phyloP scores from a whole-genome alignment of 1,284 basidiomycete genomes.

The Erythrobasidium hasegawianum region DNA sequence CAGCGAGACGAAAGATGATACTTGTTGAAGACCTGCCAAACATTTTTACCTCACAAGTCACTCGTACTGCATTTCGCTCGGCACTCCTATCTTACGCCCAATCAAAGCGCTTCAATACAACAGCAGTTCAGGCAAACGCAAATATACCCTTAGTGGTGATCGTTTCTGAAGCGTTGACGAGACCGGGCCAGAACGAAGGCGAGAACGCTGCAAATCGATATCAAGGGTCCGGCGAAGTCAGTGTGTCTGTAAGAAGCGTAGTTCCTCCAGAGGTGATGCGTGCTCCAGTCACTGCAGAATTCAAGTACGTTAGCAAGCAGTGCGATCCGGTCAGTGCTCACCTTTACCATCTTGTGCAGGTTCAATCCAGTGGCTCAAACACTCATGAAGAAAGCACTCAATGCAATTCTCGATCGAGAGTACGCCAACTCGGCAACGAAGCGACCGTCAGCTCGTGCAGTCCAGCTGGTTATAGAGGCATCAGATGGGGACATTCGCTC shows the following conservation, averaged over 20 bases:
- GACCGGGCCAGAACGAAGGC: conserved; percentile 55
- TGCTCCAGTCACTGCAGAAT: conserved; percentile 19
- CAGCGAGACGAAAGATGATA: conserved; percentile 55
- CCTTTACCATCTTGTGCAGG: conserved; percentile 52
- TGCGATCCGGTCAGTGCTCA: too few species aligned
- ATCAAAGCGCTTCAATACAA: conserved; percentile 48
- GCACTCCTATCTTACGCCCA: conserved; percentile 59
- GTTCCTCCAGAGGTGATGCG: conserved; percentile 26
- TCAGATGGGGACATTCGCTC: conserved; percentile 86
- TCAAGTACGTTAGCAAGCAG: conserved; percentile 18
- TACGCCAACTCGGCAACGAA: conserved; percentile 50
- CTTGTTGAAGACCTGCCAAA: conserved; percentile 92
- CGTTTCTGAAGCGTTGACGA: conserved; percentile 65
- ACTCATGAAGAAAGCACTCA: conserved; percentile 72
- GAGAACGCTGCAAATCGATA: conserved; percentile 54
- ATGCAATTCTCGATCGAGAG: conserved; percentile 57
- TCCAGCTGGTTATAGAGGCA: conserved; percentile 71
- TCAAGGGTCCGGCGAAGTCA: conserved; percentile 52
- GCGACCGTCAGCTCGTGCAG: conserved; percentile 59
- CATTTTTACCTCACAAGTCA: conserved; percentile 65
- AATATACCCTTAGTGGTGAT: conserved; percentile 73
- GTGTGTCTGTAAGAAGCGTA: conserved; percentile 32
- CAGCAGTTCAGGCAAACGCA: conserved; percentile 42
- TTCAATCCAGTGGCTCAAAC: conserved; percentile 90
- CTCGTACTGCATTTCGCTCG: conserved; percentile 70